Evolutionary conservation across 2,329 filamentous ascomycete genomes (phyloP).

Genomic region (Exophiala spinifera): DNA sequence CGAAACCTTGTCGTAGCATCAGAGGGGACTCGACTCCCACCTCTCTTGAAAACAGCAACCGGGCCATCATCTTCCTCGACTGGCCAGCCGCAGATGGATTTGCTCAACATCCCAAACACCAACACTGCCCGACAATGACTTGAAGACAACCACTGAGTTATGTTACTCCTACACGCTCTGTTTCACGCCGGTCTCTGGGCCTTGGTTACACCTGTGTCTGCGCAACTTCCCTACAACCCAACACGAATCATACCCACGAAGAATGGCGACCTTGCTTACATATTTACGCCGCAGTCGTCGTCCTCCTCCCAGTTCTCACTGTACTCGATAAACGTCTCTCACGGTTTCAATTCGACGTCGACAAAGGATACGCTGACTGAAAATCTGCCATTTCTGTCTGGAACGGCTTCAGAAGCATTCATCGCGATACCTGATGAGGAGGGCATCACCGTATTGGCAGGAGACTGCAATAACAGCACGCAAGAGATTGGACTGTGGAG

Average conservation of each 20-base stretch:
- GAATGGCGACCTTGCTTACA: slow-evolving; percentile 61
- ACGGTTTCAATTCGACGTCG: slow-evolving; percentile 50
- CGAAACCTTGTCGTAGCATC: not conserved
- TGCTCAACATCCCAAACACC: slow-evolving; percentile 20
- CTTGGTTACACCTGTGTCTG: slow-evolving; percentile 27
- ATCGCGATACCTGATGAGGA: slow-evolving; percentile 62
- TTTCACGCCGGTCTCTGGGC: slow-evolving; percentile 17
- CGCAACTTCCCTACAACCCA: slow-evolving; percentile 70
- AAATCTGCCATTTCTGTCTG: slow-evolving; percentile 61
- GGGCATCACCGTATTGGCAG: slow-evolving; percentile 69
- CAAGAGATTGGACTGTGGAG: slow-evolving; percentile 63
- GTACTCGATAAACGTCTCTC: slow-evolving; percentile 63
- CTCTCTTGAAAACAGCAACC: slow-evolving; percentile 4
- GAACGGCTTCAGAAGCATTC: slow-evolving; percentile 56
- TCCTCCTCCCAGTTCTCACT: slow-evolving; percentile 53
- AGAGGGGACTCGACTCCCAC: slow-evolving; percentile 4
- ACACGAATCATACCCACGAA: slow-evolving; percentile 64
- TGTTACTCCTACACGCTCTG: slow-evolving; percentile 10
- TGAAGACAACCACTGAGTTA: slow-evolving; percentile 14
- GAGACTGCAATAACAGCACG: slow-evolving; percentile 61
- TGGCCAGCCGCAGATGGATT: slow-evolving; percentile 24
- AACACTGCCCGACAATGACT: slow-evolving; percentile 22
- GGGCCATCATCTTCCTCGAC: not conserved
- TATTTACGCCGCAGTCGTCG: slow-evolving; percentile 60
- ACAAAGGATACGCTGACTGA: slow-evolving; percentile 39